These are phyloP conservation scores for Aspergillus spinulosporus DNA, from an alignment of 2,329 filamentous ascomycete genomes.

Conservation along the genomic window DNA sequence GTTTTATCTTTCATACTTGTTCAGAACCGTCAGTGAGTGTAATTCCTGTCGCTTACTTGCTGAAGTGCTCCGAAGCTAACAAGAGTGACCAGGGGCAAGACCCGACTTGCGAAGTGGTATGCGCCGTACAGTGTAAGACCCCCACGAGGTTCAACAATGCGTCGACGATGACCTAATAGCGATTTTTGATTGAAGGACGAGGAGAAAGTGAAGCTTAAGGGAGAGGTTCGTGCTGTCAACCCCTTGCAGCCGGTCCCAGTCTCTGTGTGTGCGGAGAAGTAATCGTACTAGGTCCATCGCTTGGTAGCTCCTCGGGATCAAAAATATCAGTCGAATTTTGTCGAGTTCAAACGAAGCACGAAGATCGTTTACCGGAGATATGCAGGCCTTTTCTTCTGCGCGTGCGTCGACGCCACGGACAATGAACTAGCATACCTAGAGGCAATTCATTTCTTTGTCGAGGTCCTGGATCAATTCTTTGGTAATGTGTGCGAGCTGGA, in stretches of 20 bases:
- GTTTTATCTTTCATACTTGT: constrained; percentile 87
- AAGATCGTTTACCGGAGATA: constrained; percentile 98
- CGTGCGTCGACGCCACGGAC: constrained; percentile 97
- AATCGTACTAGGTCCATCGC: constrained; percentile 72
- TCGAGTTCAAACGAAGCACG: constrained; percentile 71
- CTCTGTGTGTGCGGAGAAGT: constrained; percentile 5
- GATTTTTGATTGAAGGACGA: constrained; percentile 63
- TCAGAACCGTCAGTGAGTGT: constrained; percentile 76
- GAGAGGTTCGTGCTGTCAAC: constrained; percentile 65
- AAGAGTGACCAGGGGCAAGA: constrained; percentile 75
- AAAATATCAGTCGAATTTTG: constrained; percentile 99
- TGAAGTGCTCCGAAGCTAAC: constrained; percentile 20
- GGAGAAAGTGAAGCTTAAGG: constrained; percentile 98
- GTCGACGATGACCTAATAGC: not conserved
- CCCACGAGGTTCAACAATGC: not conserved
- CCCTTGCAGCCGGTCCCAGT: not conserved
- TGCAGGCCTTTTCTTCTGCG: constrained; percentile 98
- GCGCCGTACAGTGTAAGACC: constrained; percentile 76
- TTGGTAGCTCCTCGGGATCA: constrained; percentile 97
- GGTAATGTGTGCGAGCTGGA: constrained; percentile 99
- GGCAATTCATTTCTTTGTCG: constrained; percentile 98
- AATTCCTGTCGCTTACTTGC: not conserved
- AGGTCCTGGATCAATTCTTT: constrained; percentile 97
- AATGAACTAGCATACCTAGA: constrained; percentile 97
- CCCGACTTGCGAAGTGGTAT: constrained; percentile 98